Evolutionary conservation across 129 eudicot species (phyloP).

Genomic region (Pseudognaphalium luteoalbum): DNA sequence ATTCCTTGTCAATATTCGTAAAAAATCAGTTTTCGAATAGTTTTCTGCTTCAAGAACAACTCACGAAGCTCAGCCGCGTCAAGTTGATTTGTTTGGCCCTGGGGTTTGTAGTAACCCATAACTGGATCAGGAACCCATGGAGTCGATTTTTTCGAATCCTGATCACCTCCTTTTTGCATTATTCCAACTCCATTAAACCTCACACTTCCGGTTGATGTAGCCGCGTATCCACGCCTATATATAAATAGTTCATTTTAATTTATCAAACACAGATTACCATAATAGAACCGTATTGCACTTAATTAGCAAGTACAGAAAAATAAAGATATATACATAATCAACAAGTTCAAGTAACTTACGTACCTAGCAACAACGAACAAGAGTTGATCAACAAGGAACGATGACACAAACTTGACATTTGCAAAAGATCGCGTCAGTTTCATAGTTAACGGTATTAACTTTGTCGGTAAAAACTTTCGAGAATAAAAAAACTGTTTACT

Average conservation of each 20-base stretch:
- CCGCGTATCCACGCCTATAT: slow-evolving; percentile 56
- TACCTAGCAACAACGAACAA: slow-evolving; percentile 38
- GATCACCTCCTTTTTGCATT: slow-evolving; percentile 42
- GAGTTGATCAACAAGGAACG: slow-evolving; percentile 42
- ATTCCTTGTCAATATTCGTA: no score
- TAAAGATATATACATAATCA: background rate
- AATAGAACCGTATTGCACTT: no score
- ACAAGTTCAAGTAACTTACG: background rate
- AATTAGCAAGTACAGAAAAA: no score
- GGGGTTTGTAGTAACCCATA: slow-evolving; percentile 75
- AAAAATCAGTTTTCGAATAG: background rate
- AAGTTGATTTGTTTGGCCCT: slow-evolving; percentile 39
- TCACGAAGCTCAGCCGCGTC: slow-evolving; percentile 60
- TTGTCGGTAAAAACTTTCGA: no score
- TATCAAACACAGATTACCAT: background rate
- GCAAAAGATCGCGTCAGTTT: slow-evolving; percentile 64
- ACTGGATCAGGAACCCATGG: slow-evolving; percentile 83
- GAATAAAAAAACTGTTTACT: no score
- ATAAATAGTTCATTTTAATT: background rate
- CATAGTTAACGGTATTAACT: background rate
- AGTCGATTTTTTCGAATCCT: slow-evolving; percentile 38
- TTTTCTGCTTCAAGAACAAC: slow-evolving; percentile 45
- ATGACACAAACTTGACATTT: slow-evolving; percentile 44
- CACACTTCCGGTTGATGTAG: slow-evolving; percentile 28
- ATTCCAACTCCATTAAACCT: slow-evolving; percentile 37